These are phyloP conservation scores for Trapa incisa DNA, from an alignment of 345 rosid genomes.

Conservation along the genomic window DNA sequence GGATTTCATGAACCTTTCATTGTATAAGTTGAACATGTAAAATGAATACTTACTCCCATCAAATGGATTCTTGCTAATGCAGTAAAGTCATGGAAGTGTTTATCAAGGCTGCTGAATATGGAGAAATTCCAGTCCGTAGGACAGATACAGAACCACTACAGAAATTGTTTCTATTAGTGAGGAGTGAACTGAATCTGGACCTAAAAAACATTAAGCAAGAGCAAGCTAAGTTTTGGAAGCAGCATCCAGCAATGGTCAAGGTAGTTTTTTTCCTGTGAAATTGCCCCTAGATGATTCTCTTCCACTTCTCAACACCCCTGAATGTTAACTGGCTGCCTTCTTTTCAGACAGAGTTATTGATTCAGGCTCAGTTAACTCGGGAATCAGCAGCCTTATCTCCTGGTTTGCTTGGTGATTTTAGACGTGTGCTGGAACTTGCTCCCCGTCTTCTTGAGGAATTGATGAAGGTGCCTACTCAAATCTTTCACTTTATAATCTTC, in stretches of 20 bases:
- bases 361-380: slow-evolving; percentile 92
- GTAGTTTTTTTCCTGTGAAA: slow-evolving; percentile 22
- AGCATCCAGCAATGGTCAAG: slow-evolving; percentile 95
- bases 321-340: slow-evolving; percentile 1
- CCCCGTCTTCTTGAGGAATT: slow-evolving; percentile 96
- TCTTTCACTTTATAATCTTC: neutral
- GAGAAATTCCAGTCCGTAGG: slow-evolving; percentile 97
- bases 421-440: slow-evolving; percentile 79
- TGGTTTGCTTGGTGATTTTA: slow-evolving; percentile 64
- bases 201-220: slow-evolving; percentile 96
- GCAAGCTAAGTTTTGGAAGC: slow-evolving; percentile 99
- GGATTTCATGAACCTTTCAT: neutral
- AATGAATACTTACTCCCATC: slow-evolving; percentile 2
- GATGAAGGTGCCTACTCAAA: slow-evolving; percentile 51
- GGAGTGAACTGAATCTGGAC: slow-evolving; percentile 95
- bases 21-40: neutral
- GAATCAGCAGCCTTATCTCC: slow-evolving; percentile 68
- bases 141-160: slow-evolving; percentile 92
- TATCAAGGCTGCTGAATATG: slow-evolving; percentile 88
- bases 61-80: slow-evolving; percentile 13
- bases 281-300: slow-evolving; percentile 5
- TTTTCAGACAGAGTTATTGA: slow-evolving; percentile 76
- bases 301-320: neutral
- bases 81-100: slow-evolving; percentile 99
- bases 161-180: slow-evolving; percentile 85